Conservation (phyloP, 257 asterid genomes). For the Solanum raphanifolium region DNA sequence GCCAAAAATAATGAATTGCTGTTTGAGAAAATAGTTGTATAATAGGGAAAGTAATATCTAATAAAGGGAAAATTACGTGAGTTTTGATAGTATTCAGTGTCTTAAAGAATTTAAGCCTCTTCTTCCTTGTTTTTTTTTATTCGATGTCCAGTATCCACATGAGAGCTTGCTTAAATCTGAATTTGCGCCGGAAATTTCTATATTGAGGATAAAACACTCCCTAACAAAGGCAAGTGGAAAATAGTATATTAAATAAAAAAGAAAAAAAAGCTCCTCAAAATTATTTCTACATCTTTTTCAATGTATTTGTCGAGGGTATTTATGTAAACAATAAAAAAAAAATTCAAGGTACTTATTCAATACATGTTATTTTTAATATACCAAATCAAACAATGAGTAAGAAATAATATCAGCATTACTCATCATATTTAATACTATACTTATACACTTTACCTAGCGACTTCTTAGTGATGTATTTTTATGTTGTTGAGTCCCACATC, state of each 20-base stretch:
- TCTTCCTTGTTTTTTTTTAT: too few relatives aligned
- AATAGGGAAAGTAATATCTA: not conserved
- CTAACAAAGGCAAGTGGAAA: too few relatives aligned
- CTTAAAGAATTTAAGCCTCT: not conserved
- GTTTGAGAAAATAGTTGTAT: not conserved
- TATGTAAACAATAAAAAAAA: too few relatives aligned
- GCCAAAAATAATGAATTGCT: not conserved
- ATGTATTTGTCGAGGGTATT: not conserved
- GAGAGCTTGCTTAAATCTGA: too few relatives aligned
- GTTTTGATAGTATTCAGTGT: not conserved
- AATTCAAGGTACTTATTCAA: too few relatives aligned
- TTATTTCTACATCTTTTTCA: not conserved
- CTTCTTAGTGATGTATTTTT: not conserved
- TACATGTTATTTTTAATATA: too few relatives aligned
- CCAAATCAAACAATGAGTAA: not conserved
- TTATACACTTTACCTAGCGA: not conserved
- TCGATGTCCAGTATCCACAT: too few relatives aligned
- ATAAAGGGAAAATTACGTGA: not conserved
- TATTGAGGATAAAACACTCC: too few relatives aligned
- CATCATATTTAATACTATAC: not conserved
- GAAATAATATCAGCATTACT: too few relatives aligned
- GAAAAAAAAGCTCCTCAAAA: not conserved
- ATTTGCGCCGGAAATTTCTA: too few relatives aligned
- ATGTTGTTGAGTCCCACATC: not conserved
- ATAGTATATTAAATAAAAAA: too few relatives aligned